Evolutionary conservation across 306 rosid genomes (phyloP).

Genomic region (Abrus pulchellus): DNA sequence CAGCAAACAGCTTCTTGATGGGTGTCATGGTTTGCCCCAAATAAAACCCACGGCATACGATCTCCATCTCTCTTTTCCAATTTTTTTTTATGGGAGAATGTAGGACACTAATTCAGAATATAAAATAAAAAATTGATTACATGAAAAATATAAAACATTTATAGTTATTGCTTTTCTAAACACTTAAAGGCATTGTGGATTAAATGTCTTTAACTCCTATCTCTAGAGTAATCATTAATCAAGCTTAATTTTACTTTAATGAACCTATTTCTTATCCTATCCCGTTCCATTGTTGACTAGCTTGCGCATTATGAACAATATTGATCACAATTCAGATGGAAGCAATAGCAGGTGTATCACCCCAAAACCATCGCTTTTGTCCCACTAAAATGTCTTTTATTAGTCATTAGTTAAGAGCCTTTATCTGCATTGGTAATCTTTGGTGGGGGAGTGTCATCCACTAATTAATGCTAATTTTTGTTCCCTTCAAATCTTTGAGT

Average conservation of each 20-base stretch:
- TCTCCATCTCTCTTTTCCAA: neutral
- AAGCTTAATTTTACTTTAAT: constrained; percentile 8
- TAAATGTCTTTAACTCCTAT: neutral
- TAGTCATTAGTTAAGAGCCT: constrained; percentile 12
- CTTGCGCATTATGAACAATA: constrained; percentile 51
- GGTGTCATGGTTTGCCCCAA: neutral
- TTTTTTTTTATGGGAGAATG: neutral
- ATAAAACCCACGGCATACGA: neutral
- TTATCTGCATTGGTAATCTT: constrained; percentile 37
- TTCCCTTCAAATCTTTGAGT: constrained; percentile 33
- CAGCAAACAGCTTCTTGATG: neutral
- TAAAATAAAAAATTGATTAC: neutral
- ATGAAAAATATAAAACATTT: neutral
- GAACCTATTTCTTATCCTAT: constrained; percentile 44
- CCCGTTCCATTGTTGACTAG: constrained; percentile 49
- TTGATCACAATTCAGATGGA: constrained; percentile 42
- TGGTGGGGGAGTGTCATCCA: constrained; percentile 58
- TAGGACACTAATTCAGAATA: neutral
- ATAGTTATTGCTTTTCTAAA: neutral
- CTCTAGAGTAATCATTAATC: neutral
- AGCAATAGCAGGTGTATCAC: constrained; percentile 40
- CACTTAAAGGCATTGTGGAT: too few relatives aligned
- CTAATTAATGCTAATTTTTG: constrained; percentile 48
- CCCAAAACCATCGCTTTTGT: constrained; percentile 41
- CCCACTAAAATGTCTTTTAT: constrained; percentile 45